Conservation (phyloP, 495 filamentous ascomycete genomes). For the Tuber brumale region DNA sequence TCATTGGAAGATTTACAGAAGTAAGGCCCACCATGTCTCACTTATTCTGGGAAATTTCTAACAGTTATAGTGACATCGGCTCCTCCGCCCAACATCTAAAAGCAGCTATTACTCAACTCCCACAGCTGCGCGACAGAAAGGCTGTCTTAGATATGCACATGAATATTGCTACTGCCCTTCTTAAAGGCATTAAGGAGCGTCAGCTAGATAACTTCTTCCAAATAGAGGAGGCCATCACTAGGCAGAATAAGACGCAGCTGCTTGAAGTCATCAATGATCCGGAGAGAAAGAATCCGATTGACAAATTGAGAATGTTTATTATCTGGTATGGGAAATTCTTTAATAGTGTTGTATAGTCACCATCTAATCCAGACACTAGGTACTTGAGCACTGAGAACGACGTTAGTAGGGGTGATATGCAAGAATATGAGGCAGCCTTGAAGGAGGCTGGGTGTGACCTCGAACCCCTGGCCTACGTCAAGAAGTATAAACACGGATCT, state of each 20-base stretch:
- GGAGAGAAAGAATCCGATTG: constrained; percentile 70
- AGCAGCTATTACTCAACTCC: constrained; percentile 84
- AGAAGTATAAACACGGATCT: constrained; percentile 53
- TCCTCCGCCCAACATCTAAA: constrained; percentile 91
- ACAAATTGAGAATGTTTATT: constrained; percentile 89
- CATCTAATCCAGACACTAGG: constrained; percentile 14
- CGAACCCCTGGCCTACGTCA: constrained; percentile 73
- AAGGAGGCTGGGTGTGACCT: constrained; percentile 65
- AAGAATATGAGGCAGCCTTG: constrained; percentile 80
- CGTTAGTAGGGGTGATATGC: constrained; percentile 71
- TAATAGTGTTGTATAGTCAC: not conserved
- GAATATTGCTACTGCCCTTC: constrained; percentile 84
- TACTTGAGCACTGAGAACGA: constrained; percentile 84
- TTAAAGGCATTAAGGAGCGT: constrained; percentile 86
- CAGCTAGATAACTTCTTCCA: constrained; percentile 96
- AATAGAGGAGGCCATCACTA: constrained; percentile 87
- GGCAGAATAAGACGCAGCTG: constrained; percentile 84
- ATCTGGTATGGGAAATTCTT: constrained; percentile 65
- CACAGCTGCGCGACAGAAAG: constrained; percentile 88
- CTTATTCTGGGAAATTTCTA: constrained; percentile 8
- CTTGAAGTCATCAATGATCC: constrained; percentile 76
- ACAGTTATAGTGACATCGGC: constrained; percentile 56
- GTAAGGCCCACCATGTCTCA: constrained; percentile 8
- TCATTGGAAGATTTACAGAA: constrained; percentile 90
- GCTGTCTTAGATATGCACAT: constrained; percentile 95